Evolutionary conservation across 345 rosid genomes (phyloP).

Genomic region (Acer yangbiense): DNA sequence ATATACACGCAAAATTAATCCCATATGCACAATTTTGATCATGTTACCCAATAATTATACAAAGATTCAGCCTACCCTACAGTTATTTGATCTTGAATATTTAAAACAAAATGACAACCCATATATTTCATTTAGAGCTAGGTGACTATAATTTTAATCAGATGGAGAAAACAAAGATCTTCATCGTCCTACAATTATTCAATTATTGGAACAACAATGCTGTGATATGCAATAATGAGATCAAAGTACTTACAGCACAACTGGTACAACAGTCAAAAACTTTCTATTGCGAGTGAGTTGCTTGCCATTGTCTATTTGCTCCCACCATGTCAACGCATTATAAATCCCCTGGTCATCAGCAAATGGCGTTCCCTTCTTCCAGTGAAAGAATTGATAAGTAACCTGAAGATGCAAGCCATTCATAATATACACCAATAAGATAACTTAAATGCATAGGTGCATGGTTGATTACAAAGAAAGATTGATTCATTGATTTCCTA

Average conservation of each 20-base stretch:
- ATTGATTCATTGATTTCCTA: neutral
- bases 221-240: neutral
- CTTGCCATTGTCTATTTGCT: conserved; percentile 82
- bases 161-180: no score
- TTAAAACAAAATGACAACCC: neutral
- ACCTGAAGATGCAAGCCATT: conserved; percentile 37
- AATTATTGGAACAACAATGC: neutral
- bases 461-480: neutral
- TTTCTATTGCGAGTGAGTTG: conserved; percentile 81
- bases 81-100: neutral
- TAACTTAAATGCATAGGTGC: neutral
- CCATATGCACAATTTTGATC: neutral
- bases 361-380: conserved; percentile 86
- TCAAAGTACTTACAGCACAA: conserved; percentile 64
- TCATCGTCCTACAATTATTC: neutral
- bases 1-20: neutral
- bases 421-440: conserved; percentile 13
- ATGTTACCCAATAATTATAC: neutral
- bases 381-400: conserved; percentile 75
- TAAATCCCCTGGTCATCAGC: conserved; percentile 80
- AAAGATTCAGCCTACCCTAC: neutral
- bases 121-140: neutral
- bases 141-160: no score
- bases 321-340: conserved; percentile 80
- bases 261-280: conserved; percentile 78